Base-by-base conservation (phyloP, 257 asterid species). In the Gentiana macrophylla region DNA sequence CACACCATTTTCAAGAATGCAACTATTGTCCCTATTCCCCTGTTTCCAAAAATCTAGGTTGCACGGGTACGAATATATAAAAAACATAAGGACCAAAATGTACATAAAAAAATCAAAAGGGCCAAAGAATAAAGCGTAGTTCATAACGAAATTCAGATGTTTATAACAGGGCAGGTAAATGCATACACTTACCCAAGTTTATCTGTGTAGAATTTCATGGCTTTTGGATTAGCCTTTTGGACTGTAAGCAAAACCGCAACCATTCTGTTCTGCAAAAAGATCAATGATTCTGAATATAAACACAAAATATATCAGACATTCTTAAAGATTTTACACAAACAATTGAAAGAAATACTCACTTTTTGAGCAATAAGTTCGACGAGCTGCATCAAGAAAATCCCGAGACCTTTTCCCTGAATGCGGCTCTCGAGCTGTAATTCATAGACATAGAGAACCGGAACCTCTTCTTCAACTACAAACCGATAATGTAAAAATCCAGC, bases 401-500 rank as follows among this genome's bases (percentile, higher is more conserved):
- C 98, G 13, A 87, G 59, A 47, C 97, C 98, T 75, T 83, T 91
- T 52, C 95, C 95, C 67, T 91, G 98, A 70, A 78, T 72, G 63
- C 43, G 80, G 34, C 69, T 73, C 70, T 87, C 92, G 54, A 91
- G 88, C 80, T 87, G 98, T 63, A 91, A 73, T 56, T 91, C 98
- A 37, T 87, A 91, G 59, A 87, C 79, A 72, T 91, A 91, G 72
- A 91, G 83, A 52, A 91, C 97, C 2, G 98, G 97, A 46, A 83
- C 78, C 69, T 79, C 95, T 78, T 91, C 95, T 80, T 87, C 98
- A 72, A 84, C 38, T 56, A 66, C 47, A 63, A 91, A 87, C 34
- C 93, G 84, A 65, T 78, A 87, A 74, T 91, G 97, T 52, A 85
- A 84, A 70, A 91, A 91, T 47, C 95, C 98, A 70, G 83, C 80